phyloP scores from a whole-genome alignment of 805 yeast genomes.

The Candida ulmi region DNA sequence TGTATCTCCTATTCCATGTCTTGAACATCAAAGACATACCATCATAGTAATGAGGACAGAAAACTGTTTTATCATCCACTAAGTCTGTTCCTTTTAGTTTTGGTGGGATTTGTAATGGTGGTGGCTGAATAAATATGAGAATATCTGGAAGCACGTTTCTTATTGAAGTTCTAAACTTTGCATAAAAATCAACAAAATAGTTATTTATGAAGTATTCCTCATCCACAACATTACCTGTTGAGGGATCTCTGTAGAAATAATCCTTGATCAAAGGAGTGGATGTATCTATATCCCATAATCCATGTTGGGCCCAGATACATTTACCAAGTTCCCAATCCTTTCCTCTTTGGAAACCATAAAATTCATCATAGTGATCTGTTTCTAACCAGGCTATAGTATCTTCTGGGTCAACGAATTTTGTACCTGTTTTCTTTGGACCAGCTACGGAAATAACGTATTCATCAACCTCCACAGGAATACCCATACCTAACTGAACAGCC shows the following conservation, averaged over 20 bases:
- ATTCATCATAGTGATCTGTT: constrained; percentile 47
- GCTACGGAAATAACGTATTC: constrained; percentile 62
- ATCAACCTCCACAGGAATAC: constrained; percentile 63
- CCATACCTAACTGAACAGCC: constrained; percentile 72
- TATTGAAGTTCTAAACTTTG: constrained; percentile 41
- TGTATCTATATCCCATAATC: constrained; percentile 58
- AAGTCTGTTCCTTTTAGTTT: constrained; percentile 35
- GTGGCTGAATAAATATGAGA: constrained; percentile 71
- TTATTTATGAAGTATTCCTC: constrained; percentile 55
- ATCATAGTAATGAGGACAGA: constrained; percentile 90
- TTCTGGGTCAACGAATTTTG: constrained; percentile 53
- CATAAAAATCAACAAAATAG: constrained; percentile 60
- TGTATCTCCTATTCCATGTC: constrained; percentile 76
- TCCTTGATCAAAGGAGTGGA: constrained; percentile 37
- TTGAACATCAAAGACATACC: constrained; percentile 92
- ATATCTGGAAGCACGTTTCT: constrained; percentile 39
- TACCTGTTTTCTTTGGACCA: constrained; percentile 69
- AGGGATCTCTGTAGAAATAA: constrained; percentile 42
- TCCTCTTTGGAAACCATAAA: constrained; percentile 67
- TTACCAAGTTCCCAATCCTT: constrained; percentile 62
- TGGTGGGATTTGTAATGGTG: constrained; percentile 51
- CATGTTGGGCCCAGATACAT: constrained; percentile 78
- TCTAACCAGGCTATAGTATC: constrained; percentile 69
- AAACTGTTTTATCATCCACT: constrained; percentile 61
- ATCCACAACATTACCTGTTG: constrained; percentile 35